Evolutionary conservation across 306 rosid species (phyloP).

Genomic region (Cyclanthera cordifolia): DNA sequence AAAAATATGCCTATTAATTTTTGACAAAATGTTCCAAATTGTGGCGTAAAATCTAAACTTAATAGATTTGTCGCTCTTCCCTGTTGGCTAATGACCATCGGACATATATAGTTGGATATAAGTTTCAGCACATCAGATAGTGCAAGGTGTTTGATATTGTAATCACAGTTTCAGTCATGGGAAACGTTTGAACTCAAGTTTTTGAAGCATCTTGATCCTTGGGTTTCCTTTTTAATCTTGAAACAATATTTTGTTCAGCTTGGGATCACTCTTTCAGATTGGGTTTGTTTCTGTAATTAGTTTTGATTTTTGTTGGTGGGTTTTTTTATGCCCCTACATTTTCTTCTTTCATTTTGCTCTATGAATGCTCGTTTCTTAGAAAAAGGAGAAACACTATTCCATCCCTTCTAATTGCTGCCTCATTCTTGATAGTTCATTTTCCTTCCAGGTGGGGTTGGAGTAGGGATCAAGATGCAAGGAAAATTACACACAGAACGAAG

Average conservation of each 20-base stretch:
- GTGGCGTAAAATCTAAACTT: background rate
- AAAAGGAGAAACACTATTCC: too few relatives aligned
- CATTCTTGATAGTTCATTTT: slow-evolving; percentile 17
- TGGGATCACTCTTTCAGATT: too few relatives aligned
- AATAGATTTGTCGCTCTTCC: background rate
- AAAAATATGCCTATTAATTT: background rate
- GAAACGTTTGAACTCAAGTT: background rate
- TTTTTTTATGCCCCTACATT: too few relatives aligned
- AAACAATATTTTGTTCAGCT: background rate
- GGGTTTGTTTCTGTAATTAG: too few relatives aligned
- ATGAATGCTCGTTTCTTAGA: too few relatives aligned
- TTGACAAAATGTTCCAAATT: background rate
- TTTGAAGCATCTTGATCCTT: background rate
- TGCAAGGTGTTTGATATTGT: background rate
- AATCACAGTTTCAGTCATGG: background rate
- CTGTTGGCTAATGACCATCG: background rate
- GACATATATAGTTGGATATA: background rate
- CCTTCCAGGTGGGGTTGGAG: slow-evolving; percentile 65
- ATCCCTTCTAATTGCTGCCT: slow-evolving; percentile 11
- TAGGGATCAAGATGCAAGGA: slow-evolving; percentile 34
- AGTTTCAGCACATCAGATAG: background rate
- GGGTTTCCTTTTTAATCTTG: background rate
- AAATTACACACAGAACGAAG: slow-evolving; percentile 36
- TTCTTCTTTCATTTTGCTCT: too few relatives aligned
- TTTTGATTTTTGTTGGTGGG: too few relatives aligned